Evolutionary conservation across 768 basidiomycete species (phyloP), one percentile per base, ranked within the genome.

Genomic region (Imleria badia): DNA sequence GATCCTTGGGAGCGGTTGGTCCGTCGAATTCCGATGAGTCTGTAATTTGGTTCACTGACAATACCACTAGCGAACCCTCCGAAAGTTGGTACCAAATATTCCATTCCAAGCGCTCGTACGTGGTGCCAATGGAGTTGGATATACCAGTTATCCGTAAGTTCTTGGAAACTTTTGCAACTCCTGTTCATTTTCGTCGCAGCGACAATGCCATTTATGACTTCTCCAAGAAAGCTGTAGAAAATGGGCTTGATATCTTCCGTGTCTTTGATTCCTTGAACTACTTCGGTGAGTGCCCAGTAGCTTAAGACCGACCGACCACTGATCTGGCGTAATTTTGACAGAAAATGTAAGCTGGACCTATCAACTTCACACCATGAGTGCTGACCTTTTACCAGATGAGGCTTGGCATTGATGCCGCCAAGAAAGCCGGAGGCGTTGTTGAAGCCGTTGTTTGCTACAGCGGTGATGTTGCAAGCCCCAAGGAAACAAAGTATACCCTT

Each of bases 121-220:
- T 73, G 97, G 97, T 63, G 97, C 97, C 52, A 99, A 99, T 68
- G 96, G 96, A 64, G 97, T 99, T 54, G 97, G 97, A 30, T 99
- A 98, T 74, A 98, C 97, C 5, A 91, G 92, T 65, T 98, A 98
- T 75, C 95, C 97, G 91, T 92, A 67, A 66, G 89, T 76, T 31
- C 40, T 35, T 29, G 12, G 29, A 22, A 29, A 9, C 1, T 23
- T 19, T 36, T 42, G 20, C 33, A n/a, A 22, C 22, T 2, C 30
- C 9, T 45, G 42, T 60, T 57, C 40, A 70, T 56, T 43, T 20
- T 22, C 10, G 23, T 49, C 20, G 45, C 58, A 93, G 91, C 29
- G 95, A 98, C 72, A 99, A 99, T 65, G 96, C 92, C 54, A 98
- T 99, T 73, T 99, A 99, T 74, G 97, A 97, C 73, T 99, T 99